phyloP scores from a whole-genome alignment of 768 basidiomycete genomes.

The Lentinula boryana region DNA sequence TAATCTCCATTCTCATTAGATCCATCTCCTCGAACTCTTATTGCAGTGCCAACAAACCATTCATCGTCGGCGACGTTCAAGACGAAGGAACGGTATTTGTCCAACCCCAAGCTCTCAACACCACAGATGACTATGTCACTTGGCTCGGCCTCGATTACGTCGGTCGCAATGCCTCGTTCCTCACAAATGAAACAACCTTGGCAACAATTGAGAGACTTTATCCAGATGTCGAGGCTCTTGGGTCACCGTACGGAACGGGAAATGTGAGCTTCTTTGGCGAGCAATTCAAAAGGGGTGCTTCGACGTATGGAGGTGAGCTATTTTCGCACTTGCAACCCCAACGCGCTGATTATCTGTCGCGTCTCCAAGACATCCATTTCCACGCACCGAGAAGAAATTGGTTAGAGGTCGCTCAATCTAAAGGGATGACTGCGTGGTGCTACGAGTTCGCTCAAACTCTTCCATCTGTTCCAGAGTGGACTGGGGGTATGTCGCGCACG shows the following conservation, averaged over 20 bases:
- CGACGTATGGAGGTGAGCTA: conserved; percentile 6
- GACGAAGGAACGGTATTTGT: conserved; percentile 15
- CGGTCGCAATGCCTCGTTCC: background rate
- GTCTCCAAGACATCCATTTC: conserved; percentile 19
- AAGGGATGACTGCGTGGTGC: conserved; percentile 13
- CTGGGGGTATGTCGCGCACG: background rate
- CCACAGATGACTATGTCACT: background rate
- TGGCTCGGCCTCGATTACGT: background rate
- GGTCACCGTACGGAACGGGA: conserved; percentile 2
- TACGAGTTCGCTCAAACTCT: conserved; percentile 18
- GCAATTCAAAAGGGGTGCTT: conserved; percentile 20
- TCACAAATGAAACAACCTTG: background rate
- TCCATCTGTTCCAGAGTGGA: background rate
- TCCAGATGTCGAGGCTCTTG: background rate
- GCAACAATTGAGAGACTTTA: conserved; percentile 6
- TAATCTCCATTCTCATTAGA: background rate
- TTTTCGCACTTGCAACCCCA: background rate
- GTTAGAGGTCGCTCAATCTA: conserved; percentile 18
- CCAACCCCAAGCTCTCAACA: background rate
- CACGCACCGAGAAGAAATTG: conserved; percentile 16
- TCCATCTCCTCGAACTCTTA: background rate
- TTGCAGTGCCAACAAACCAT: conserved; percentile 14
- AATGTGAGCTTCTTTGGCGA: conserved; percentile 8
- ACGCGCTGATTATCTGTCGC: background rate
- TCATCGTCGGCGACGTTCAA: conserved; percentile 18